Conservation (phyloP, 331 rosid species). For the Acacia concinna region DNA sequence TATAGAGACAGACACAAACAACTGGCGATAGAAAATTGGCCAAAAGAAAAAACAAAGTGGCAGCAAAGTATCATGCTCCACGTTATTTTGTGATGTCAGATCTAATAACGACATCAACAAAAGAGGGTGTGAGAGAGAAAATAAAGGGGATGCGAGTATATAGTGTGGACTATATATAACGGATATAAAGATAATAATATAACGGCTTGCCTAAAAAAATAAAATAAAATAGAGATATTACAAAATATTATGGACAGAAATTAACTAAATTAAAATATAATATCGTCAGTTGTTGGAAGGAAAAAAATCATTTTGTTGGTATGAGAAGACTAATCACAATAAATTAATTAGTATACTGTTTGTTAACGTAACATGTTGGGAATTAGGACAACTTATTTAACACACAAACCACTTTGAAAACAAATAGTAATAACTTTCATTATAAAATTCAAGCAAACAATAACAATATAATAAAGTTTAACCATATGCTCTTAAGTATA, state of each 20-base stretch:
- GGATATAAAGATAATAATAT: neutral
- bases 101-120: neutral
- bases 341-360: neutral
- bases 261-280: neutral
- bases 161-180: neutral
- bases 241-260: neutral
- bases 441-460: neutral
- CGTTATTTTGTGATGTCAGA: neutral
- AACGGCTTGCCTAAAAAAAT: neutral
- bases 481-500: neutral
- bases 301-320: neutral
- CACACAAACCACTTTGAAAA: neutral
- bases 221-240: neutral
- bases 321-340: neutral
- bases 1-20: neutral
- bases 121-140: neutral
- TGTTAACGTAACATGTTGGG: neutral
- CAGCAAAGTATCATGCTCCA: neutral
- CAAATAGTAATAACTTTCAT: neutral
- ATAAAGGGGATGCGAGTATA: neutral
- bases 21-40: neutral
- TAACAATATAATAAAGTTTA: too few species aligned
- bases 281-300: neutral
- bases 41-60: neutral
- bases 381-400: neutral